Evolutionary conservation across 768 basidiomycete genomes (phyloP).

Genomic region (Antrodiella citrinella): DNA sequence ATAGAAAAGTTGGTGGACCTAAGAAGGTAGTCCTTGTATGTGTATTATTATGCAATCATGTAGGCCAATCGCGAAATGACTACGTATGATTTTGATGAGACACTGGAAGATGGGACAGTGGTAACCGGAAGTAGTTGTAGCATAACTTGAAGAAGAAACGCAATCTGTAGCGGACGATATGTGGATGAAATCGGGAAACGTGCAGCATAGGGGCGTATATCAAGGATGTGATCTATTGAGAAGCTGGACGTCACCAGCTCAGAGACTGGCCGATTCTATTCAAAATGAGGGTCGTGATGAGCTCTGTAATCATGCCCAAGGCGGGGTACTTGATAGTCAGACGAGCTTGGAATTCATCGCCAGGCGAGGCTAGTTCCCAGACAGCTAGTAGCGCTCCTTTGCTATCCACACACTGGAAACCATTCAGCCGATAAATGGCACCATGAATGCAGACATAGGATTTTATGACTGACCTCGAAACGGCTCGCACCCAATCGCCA

Average conservation of each 20-base stretch:
- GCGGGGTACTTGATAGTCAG: slow-evolving; percentile 51
- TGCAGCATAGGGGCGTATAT: not conserved
- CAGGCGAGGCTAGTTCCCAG: slow-evolving; percentile 57
- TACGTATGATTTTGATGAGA: not conserved
- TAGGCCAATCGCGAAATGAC: not conserved
- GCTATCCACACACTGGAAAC: slow-evolving; percentile 52
- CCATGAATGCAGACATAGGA: slow-evolving; percentile 1
- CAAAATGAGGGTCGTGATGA: slow-evolving; percentile 65
- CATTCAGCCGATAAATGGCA: not conserved
- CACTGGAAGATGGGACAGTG: not conserved
- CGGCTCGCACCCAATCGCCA: slow-evolving; percentile 58
- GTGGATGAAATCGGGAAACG: too few relatives aligned
- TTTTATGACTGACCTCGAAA: slow-evolving; percentile 52
- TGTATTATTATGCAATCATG: not conserved
- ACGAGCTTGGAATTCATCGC: slow-evolving; percentile 49
- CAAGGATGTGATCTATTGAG: not conserved
- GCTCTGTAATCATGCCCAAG: slow-evolving; percentile 63
- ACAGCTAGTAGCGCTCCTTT: slow-evolving; percentile 47
- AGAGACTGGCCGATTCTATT: slow-evolving; percentile 62
- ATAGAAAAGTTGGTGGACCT: not conserved
- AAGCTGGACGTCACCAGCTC: slow-evolving; percentile 35
- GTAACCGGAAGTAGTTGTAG: not conserved
- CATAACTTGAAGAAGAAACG: not conserved
- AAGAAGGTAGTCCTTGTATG: not conserved
- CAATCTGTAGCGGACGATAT: not conserved